Percentiles rank a stretch among this genome's conserved stretches.
Evolutionary conservation across 805 yeast species (phyloP).

Genomic region (Metschnikowia gelsemii): DNA sequence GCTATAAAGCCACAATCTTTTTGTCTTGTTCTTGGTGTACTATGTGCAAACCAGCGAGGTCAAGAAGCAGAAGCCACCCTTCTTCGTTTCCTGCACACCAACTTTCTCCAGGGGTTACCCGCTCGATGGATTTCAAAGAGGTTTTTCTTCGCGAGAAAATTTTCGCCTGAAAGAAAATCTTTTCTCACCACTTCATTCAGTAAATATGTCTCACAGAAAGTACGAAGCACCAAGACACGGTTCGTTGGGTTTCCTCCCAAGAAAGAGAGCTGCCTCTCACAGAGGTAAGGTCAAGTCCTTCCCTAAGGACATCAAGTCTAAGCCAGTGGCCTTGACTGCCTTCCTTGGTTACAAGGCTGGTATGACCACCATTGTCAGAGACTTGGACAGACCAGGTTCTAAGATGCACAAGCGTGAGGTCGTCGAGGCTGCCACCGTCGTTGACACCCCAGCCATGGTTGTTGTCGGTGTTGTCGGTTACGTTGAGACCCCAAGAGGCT

Average conservation of each 20-base stretch:
- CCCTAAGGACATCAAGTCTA: conserved; percentile 97
- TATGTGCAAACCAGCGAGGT: too few species aligned
- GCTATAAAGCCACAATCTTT: too few species aligned
- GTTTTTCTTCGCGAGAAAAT: conserved; percentile 11
- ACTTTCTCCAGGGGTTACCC: conserved; percentile 8
- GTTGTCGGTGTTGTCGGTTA: conserved; percentile 99
- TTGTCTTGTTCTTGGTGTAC: too few species aligned
- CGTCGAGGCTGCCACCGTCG: conserved; percentile 99
- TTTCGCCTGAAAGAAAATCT: conserved; percentile 5
- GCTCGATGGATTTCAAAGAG: conserved; percentile 1
- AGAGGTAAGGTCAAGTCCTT: conserved; percentile 99
- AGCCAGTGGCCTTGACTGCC: conserved; percentile 98
- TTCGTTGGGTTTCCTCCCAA: conserved; percentile 99
- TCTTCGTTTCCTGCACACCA: conserved; percentile 1
- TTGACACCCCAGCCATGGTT: conserved; percentile 98
- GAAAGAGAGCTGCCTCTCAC: conserved; percentile 98
- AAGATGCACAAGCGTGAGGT: conserved; percentile 99
- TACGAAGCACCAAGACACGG: conserved; percentile 99
- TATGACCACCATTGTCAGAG: conserved; percentile 99
- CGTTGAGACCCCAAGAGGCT: conserved; percentile 99
- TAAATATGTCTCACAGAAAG: conserved; percentile 97
- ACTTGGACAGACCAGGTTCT: conserved; percentile 99
- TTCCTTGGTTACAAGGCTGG: conserved; percentile 99
- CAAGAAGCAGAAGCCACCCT: neutral
- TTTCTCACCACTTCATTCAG: conserved; percentile 30